Percentiles rank a stretch among this genome's conserved stretches.
Evolutionary conservation across 177 flowering plant species (phyloP).

Genomic region (Vitis hybrid): DNA sequence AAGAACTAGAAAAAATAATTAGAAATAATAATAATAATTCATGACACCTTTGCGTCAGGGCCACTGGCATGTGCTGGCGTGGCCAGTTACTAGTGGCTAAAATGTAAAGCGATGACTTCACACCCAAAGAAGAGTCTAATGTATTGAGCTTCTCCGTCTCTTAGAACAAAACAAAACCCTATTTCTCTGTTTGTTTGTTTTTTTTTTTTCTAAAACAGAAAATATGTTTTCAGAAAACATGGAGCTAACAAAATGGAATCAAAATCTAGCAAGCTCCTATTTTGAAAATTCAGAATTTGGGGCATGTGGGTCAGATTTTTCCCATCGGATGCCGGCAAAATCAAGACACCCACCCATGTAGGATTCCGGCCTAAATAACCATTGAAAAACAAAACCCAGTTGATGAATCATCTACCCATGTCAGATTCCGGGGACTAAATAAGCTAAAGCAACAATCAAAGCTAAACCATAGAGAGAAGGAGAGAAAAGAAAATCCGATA

Average conservation of each 20-base stretch:
- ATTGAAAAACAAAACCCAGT: neutral
- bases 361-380: neutral
- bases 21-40: neutral
- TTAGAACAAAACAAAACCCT: conserved; percentile 1
- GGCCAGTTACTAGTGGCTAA: neutral
- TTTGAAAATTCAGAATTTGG: conserved; percentile 2
- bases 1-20: neutral
- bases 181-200: neutral
- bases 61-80: conserved; percentile 5
- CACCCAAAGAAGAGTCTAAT: conserved; percentile 2
- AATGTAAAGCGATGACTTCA: neutral
- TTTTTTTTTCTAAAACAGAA: neutral
- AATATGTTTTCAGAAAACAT: neutral
- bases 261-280: neutral
- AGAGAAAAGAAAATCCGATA: neutral
- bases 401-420: neutral
- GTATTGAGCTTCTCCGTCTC: neutral
- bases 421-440: neutral
- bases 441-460: too few species aligned
- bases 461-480: neutral
- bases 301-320: neutral
- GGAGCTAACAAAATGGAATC: neutral
- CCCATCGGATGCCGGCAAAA: neutral
- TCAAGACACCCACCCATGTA: neutral
- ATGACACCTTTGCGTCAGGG: conserved; percentile 2